Conservation (phyloP, 768 basidiomycete species). For the Kwoniella pini region DNA sequence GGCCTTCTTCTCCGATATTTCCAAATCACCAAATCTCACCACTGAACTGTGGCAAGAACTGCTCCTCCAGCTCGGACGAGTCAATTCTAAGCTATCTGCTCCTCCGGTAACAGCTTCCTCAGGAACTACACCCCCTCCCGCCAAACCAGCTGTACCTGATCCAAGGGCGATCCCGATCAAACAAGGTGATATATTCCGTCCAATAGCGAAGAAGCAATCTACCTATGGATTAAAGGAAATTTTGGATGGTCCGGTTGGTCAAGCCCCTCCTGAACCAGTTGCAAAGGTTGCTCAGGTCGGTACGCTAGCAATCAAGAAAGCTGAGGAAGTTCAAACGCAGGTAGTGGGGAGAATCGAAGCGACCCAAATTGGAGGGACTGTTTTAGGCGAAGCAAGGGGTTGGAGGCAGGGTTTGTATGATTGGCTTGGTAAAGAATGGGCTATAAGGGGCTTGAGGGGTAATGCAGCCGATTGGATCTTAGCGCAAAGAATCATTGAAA, state of each 20-base stretch:
- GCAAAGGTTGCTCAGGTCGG: slow-evolving; percentile 19
- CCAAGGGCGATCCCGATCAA: slow-evolving; percentile 32
- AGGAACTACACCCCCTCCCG: slow-evolving; percentile 3
- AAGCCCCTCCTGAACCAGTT: slow-evolving; percentile 22
- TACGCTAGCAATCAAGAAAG: slow-evolving; percentile 13
- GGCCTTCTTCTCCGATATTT: slow-evolving; percentile 37
- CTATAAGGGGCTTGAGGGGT: slow-evolving; percentile 17
- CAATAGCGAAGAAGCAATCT: slow-evolving; percentile 26
- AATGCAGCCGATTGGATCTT: slow-evolving; percentile 7
- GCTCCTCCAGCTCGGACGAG: slow-evolving; percentile 33
- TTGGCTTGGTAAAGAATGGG: slow-evolving; percentile 41
- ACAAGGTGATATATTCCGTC: slow-evolving; percentile 44
- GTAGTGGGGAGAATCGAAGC: slow-evolving; percentile 33
- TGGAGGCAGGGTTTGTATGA: slow-evolving; percentile 17
- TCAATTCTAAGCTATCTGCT: slow-evolving; percentile 23
- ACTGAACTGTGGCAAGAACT: slow-evolving; percentile 38
- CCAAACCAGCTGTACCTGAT: slow-evolving; percentile 22
- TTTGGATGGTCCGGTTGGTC: slow-evolving; percentile 35
- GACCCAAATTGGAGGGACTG: slow-evolving; percentile 19
- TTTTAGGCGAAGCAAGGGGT: slow-evolving; percentile 27
- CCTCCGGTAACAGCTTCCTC: background rate
- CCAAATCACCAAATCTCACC: slow-evolving; percentile 31
- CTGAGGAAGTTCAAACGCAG: slow-evolving; percentile 25
- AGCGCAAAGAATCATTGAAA: slow-evolving; percentile 30
- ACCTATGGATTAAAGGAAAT: slow-evolving; percentile 19